Base-by-base conservation (phyloP, 2,329 filamentous ascomycete species). In the Colletotrichum tamarilloi region DNA sequence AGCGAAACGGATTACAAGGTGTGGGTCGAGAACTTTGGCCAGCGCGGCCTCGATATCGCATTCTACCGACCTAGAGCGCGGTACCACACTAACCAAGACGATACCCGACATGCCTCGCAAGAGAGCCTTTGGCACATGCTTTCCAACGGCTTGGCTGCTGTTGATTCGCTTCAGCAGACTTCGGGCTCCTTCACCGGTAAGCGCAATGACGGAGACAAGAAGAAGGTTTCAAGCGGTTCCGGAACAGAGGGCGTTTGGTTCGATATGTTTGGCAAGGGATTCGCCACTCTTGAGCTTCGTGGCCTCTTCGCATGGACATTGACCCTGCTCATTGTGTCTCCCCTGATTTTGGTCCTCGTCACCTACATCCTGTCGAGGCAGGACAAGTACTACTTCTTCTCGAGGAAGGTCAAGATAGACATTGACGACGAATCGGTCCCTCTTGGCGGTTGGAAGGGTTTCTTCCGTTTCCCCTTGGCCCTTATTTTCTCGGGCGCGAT, bases 61-160 rank as follows among this genome's bases (percentile, higher is more conserved):
- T 99, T 98, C 82, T 96, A 94, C 85, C 91, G 92, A 76, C 96
- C 96, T 1, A 89, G 97, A 65, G 90, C 95, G 24, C 88, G 94
- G 70, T 99, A 99, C 79, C 97, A 99, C 80, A 98, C 96, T 0
- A 89, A 94, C 74, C 91, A 98, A 79, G 97, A 99, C 80, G 94
- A 97, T 79, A 87, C 92, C 3, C 90, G 90, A 52, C 95, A 98
- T 82, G 93, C 95, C 0, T 93, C 91, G n/a, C 82, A 83, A 72
- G 84, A 85, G 59, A 92, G 90, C 75, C 83, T 98, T 24, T 98
- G 95, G 95, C 95, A 98, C 81, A 98, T 99, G 97, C 87, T 99
- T 49, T 97, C 94, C 49, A 92, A 92, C 16, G 91, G 95, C 6
- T 84, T 98, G 28, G 90, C 92, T 7, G 97, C 95, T 0, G 91